Base-by-base conservation (phyloP, 2,329 filamentous ascomycete genomes). In the Leptographium wingfieldii region DNA sequence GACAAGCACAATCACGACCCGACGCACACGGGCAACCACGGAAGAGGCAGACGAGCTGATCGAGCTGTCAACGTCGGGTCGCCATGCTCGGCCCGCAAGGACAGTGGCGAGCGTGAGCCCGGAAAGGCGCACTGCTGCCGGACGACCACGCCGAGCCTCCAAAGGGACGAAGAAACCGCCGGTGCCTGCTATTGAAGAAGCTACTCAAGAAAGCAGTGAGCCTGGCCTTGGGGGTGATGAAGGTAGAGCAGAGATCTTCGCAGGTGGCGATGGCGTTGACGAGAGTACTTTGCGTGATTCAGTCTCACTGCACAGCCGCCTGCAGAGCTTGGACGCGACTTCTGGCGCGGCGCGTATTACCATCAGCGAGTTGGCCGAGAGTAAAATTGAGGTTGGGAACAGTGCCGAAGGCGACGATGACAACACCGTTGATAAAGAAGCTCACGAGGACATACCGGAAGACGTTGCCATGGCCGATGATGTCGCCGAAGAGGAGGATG, bases 51-150 rank as follows among this genome's bases (percentile, higher is more conserved):
- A 80, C 35, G 80, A 83, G 52, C 75, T 84, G 7, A 69, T 84
- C 5, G 81, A 85, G 66, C 72, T 86, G 16, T 80, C 82, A 6
- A 80, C 76, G 65, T 85, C 83, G 9, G 83, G 83, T n/a, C 77
- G 75, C 60, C 82, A 86, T 63, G 77, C 76, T 25, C 74, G 75
- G 49, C 68, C 74, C 2, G 71, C 77, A 35, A 74, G 79, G 48
- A 73, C 73, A 22, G 77, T 77, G 51, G 80, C 80, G 59, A 84
- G 80, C 64, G 76, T 73, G 65, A 84, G 80, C 62, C 82, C 83
- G 0, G 82, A 86, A 63, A 67, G 71, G 16, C 74, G 76, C 33
- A 69, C 56, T 7, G 55, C 55, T 1, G 10, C 14, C 5, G 40
- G 57, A 3, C 73, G 80, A 61, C 70, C 76, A 5, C 78, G 78